Base-by-base conservation (phyloP, 495 filamentous ascomycete species). In the Rostrohypoxylon terebratum region DNA sequence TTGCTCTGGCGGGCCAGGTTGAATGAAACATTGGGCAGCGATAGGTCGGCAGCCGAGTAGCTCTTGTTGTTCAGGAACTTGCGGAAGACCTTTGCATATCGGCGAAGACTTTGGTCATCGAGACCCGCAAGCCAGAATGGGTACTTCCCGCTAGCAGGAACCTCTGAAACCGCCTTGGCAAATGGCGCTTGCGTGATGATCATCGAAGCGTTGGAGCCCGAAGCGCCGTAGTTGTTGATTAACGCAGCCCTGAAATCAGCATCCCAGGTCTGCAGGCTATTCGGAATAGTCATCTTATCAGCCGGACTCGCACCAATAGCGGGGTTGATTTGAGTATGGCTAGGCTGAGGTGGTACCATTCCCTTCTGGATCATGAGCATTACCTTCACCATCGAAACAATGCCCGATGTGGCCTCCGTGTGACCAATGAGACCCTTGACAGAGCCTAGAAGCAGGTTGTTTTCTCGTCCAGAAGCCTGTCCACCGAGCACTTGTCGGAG, bases 201-300 rank as follows among this genome's bases (percentile, higher is more conserved):
- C 57, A 87, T 72, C 0, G 84, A 80, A 34, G 81, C 81, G 71
- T 85, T 88, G 51, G 75, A 81, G 0, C 86, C 85, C 0, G 83
- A 79, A 0, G 85, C 86, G 3, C 86, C 86, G 54, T 88, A 88
- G 62, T 84, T 87, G 66, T 84, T 87, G 50, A 90, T 81, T 1
- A 86, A 48, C 0, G 83, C 87, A 0, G 75, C 81, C 2, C 78
- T 68, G 33, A 78, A 80, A 1, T 65, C 58, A 0, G 58, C 71
- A 2, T 75, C 63, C 85, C 84, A 87, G 6, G 68, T 60, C 14
- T 57, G 63, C 1, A 81, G 3, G 11, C 55, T 66, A 0, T 68
- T 82, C 0, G 74, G 44, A 25, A 89, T 82, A 7, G 70, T 69
- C 20, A 87, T 82, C 2, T 71, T 78, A 53, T 85, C 83, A 13